Base-by-base conservation (phyloP, 1,284 basidiomycete species). In the Ceratobasidium papillatum region DNA sequence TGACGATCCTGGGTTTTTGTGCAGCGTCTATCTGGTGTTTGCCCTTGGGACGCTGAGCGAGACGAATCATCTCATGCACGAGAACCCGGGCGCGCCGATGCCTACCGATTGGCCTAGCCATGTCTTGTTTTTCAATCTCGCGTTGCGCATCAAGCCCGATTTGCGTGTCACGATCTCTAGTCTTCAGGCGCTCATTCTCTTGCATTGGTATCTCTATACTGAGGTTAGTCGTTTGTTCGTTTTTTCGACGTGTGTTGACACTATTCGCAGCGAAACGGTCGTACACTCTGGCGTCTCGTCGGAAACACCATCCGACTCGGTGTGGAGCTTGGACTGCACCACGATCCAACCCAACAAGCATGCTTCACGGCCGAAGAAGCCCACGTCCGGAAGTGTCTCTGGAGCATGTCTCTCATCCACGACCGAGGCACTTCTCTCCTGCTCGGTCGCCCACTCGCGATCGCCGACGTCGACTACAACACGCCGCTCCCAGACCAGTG, bases 201-300 rank as follows among this genome's bases (percentile, higher is more conserved):
- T 94, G 49, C 93, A 94, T 74, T 94, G 92, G 93, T 94, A 94
- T 81, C 84, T 94, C 25, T 94, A 94, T 78, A 93, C 90, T 25
- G 93, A 94, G 86, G 93, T 92, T 77, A 75, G 87, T 80, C 27
- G 19, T 58, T 59, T 38, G 2, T 32, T 63, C 19, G 30, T 32
- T 25, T 30, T 34, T 22, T 65, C 45, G 73, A 45, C 3, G 49
- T 78, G 4, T 75, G 62, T 61, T 62, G 65, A 47, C 43, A 63
- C 75, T 25, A 27, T 14, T 59, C 73, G 32, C 79, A 94, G 92
- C 89, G 92, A 78, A 92, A 93, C 86, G 92, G 92, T 47, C 88
- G 92, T 76, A 91, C 91, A 0, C 84, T 94, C 1, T 94, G 93
- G 92, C 90, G 92, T 75, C 87, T 94, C 25, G 92, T 93, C 62